Base-by-base conservation (phyloP, 2,329 filamentous ascomycete genomes). In the Plenodomus biglobosus region DNA sequence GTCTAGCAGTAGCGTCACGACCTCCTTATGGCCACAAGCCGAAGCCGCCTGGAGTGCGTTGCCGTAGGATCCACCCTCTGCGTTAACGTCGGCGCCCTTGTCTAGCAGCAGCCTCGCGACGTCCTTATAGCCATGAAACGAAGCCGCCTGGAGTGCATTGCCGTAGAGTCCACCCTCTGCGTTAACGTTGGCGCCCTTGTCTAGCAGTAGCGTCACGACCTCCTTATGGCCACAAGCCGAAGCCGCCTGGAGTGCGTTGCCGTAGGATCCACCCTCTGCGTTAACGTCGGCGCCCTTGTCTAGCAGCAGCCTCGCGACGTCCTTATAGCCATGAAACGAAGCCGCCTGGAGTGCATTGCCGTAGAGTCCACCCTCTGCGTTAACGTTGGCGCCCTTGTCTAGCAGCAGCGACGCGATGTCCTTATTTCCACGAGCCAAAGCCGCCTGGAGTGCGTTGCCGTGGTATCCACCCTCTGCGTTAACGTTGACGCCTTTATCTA, bases 281-380 rank as follows among this genome's bases (percentile, higher is more conserved):
- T 50, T 42, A 1, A 40, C 8, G 0, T 40, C 2, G 3, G 40
- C 45, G 20, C 40, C 45, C 21, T 22, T 48, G 6, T 40, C 40
- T 13, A 48, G 35, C n/a, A 50, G 34, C n/a, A 46, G 10, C 40
- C 11, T 19, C 5, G 36, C 41, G 1, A 42, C 42, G 21, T 42
- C 41, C n/a, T 48, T 24, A n/a, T 30, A 2, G 20, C 17, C 42
- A 11, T 3, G 5, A 15, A 0, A 0, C 30, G 32, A 44, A 49
- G 48, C 49, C 30, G 21, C 38, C 16, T 45, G 32, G 40, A 53
- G 46, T 44, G 46, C 46, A n/a, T 40, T 46, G 39, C 40, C 13
- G 15, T 11, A 32, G 6, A 3, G 6, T 32, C 27, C 27, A 32
- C 27, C 27, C 27, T 32, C 6, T 15, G 15, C 43, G 21, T 46